Base-by-base conservation (phyloP, 495 filamentous ascomycete genomes). In the Tuber brumale region DNA sequence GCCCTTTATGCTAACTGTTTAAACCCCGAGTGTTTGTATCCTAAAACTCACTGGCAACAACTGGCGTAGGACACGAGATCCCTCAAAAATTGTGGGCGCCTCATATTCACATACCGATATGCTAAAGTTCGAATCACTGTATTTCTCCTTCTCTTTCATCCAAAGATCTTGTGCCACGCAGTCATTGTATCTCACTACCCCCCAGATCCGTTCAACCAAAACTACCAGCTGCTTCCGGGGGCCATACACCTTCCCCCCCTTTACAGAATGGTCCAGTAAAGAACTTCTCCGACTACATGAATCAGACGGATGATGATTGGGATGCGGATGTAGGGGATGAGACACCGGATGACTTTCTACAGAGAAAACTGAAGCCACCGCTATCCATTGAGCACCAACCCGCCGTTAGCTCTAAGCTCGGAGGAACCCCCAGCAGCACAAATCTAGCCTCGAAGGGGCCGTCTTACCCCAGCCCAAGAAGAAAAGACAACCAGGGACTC, bases 81-180 rank as follows among this genome's bases (percentile, higher is more conserved):
- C 89, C 41, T 91, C 88, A 75, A 89, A 93, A 48, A 92, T 99
- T n/a, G 91, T 97, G 69, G 95, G 95, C 74, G 95, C 95, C 73
- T 91, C 94, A 70, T 99, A 99, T 84, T 98, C 95, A 51, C 96
- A 99, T 85, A 92, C 94, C 45, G 94, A 97, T 85, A 93, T 97
- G 80, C 86, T 97, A 76, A 95, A 95, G 85, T 91, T 92, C 77
- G 94, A 94, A 83, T 88, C 89, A 39, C 77, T 93, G 91, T 93
- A 86, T 42, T 74, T 27, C 43, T 37, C 69, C 70, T 61, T 43
- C 70, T 27, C 70, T 42, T 66, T 66, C 70, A 14, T n/a, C 43
- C 72, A 82, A 71, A 82, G 46, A 81, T 73, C 16, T 74, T 51
- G 39, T 46, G 70, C 44, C 77, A 91, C 21, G 27, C 69, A 37